Evolutionary conservation across 2,329 filamentous ascomycete genomes (phyloP).

Genomic region (Phialophora expanda): DNA sequence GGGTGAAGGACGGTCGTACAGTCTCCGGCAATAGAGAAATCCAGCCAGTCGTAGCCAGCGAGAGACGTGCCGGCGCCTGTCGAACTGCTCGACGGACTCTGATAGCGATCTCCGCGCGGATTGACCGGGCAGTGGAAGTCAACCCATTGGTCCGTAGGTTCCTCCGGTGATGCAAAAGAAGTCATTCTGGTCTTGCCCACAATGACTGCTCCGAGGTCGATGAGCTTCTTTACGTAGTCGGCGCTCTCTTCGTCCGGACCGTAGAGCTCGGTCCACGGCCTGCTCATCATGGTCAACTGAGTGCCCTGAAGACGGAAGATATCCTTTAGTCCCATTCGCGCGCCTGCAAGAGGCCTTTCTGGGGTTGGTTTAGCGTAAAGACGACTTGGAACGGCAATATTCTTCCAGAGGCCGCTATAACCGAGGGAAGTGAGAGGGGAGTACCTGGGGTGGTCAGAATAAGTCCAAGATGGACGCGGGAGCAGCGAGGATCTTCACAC

Average conservation of each 20-base stretch:
- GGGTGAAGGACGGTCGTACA: neutral
- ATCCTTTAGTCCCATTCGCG: neutral
- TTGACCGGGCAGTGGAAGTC: slow-evolving; percentile 51
- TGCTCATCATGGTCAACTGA: neutral
- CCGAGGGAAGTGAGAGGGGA: too few species aligned
- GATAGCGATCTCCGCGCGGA: slow-evolving; percentile 52
- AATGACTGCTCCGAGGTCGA: neutral
- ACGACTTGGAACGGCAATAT: neutral
- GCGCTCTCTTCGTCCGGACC: neutral
- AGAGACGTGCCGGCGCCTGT: slow-evolving; percentile 7
- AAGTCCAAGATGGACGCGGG: too few species aligned
- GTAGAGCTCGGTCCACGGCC: neutral
- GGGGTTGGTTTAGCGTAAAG: neutral
- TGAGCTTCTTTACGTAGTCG: neutral
- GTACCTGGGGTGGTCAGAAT: too few species aligned
- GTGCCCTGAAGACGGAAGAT: neutral
- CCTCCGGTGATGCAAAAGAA: neutral
- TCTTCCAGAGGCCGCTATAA: too few species aligned
- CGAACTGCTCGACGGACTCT: slow-evolving; percentile 11
- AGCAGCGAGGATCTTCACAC: too few species aligned
- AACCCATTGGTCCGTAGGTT: slow-evolving; percentile 41
- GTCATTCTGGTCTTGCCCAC: neutral
- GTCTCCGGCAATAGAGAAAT: neutral
- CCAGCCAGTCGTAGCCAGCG: slow-evolving; percentile 1
- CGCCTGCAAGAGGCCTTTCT: neutral